These are phyloP conservation scores for Saussurea involucrata DNA, from an alignment of 129 eudicot species.

Conservation along the genomic window DNA sequence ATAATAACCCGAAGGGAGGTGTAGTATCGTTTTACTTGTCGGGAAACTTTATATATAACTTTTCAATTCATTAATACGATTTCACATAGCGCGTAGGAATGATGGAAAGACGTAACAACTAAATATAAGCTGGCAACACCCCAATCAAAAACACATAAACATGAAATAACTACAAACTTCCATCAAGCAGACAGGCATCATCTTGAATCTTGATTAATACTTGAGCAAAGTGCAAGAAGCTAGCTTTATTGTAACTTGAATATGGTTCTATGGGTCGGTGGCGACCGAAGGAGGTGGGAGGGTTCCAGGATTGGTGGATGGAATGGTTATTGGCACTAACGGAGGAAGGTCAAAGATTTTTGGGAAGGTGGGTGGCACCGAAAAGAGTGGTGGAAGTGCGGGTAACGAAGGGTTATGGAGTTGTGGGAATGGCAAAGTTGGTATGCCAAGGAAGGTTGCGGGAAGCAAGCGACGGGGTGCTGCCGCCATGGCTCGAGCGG, in stretches of 20 bases:
- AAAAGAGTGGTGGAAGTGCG: neutral
- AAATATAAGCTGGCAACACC: neutral
- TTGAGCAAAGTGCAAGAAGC: neutral
- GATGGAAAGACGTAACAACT: neutral
- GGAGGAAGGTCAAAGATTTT: conserved; percentile 1
- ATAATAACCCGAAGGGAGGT: neutral
- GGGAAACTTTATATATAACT: neutral
- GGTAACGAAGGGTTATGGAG: neutral
- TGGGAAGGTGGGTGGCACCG: neutral
- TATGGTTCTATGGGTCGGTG: neutral
- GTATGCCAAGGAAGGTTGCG: neutral
- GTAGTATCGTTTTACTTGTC: neutral
- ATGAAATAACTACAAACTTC: neutral
- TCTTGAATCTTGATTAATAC: neutral
- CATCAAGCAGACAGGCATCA: neutral
- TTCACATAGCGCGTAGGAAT: neutral
- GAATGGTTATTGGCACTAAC: neutral
- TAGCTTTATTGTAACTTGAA: neutral
- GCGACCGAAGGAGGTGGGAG: neutral
- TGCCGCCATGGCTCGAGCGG: neutral
- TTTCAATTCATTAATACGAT: neutral
- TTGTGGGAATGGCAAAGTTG: neutral
- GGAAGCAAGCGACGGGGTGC: neutral
- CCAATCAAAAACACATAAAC: neutral
- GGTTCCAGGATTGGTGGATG: neutral